Evolutionary conservation across 108 stramenopile species (phyloP), one percentile per base, ranked within the genome.

Genomic region (Conticribra guillardii): DNA sequence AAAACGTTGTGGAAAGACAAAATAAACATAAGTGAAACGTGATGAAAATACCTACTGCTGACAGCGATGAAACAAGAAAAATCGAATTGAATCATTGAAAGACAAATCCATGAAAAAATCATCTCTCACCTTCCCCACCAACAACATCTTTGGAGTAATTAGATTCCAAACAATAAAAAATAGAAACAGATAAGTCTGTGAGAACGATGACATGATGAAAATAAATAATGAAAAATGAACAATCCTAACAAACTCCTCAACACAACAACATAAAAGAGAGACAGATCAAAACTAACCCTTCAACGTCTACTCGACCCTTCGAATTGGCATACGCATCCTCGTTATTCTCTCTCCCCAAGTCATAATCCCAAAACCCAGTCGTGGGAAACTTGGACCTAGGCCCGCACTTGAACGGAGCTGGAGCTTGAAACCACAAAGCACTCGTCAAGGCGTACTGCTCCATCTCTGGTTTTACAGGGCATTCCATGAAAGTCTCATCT

Each of bases 351-450:
- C 64, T 67, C 22, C 77, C 77, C 52, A 51, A 32, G n/a, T 71
- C 60, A 47, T 73, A 65, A 54, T 82, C 76, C 81, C 81, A 82
- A 63, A 67, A 82, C 11, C 81, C 81, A 44, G 71, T 82, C 1
- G 21, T 61, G 11, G 72, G 74, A 67, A 55, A 76, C 31, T 73
- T 73, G 19, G 78, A 69, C 28, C 28, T 74, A 3, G 79, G 73
- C 0, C 79, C 79, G 31, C 79, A 80, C n/a, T 74, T 69, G 41
- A 80, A 58, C 5, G 79, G 79, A 9, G 56, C 79, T n/a, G 74
- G 73, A 9, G 82, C 82, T 32, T 75, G 68, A 45, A 69, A 82
- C 81, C 81, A 82, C 1, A 65, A 55, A 9, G 76, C 81, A 60
- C 64, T 82, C 9, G 81, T 82, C 31, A 79, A 48, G 1, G 77